phyloP scores from a whole-genome alignment of 1,284 basidiomycete species.

The Apiotrichum domesticum region DNA sequence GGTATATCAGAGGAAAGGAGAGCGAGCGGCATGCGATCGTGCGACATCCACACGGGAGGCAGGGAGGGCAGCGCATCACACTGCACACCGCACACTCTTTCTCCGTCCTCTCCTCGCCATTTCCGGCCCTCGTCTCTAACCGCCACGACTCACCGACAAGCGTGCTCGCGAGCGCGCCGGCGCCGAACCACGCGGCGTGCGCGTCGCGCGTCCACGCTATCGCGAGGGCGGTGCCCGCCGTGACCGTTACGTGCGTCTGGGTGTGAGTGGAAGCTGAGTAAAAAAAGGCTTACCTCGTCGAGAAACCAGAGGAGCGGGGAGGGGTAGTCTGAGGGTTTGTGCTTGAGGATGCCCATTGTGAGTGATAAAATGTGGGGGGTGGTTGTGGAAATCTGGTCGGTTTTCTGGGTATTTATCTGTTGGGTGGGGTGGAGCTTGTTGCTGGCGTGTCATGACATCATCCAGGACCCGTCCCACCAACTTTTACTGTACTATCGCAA shows the following conservation, averaged over 20 bases:
- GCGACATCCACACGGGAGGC: no score
- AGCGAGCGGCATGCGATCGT: no score
- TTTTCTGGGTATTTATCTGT: no score
- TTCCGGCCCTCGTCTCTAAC: neutral
- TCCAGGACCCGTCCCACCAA: no score
- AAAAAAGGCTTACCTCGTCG: constrained; percentile 26
- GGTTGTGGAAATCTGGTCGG: no score
- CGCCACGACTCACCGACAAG: constrained; percentile 38
- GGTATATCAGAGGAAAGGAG: no score
- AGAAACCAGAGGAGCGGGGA: constrained; percentile 31
- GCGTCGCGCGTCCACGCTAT: constrained; percentile 63
- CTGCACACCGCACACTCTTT: neutral
- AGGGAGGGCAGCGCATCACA: no score
- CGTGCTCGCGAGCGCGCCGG: constrained; percentile 60
- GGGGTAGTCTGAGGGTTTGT: constrained; percentile 33
- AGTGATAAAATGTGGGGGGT: no score
- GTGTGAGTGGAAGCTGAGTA: neutral
- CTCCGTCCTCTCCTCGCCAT: neutral
- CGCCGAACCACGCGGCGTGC: constrained; percentile 62
- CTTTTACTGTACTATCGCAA: no score
- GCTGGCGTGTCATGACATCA: no score
- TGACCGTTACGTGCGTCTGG: constrained; percentile 54
- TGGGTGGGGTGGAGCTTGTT: no score
- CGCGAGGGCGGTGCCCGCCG: constrained; percentile 53
- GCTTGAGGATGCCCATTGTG: neutral